phyloP scores from a whole-genome alignment of 768 basidiomycete species.

The Mrakia hoshinonis region DNA sequence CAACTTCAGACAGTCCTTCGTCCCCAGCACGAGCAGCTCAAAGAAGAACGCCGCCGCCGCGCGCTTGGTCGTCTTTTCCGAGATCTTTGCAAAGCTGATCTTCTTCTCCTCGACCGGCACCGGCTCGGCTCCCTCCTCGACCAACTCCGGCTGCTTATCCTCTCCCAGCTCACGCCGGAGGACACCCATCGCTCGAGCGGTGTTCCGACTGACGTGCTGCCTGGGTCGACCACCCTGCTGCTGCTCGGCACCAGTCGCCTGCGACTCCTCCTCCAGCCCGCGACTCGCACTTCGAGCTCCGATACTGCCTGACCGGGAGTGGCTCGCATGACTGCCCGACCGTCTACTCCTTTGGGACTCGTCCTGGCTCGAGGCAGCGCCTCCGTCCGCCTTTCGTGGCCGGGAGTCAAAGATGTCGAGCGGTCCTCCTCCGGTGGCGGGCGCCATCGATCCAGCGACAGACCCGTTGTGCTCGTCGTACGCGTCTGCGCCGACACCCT shows the following conservation, averaged over 20 bases:
- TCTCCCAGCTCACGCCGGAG: slow-evolving; percentile 58
- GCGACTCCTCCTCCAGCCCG: slow-evolving; percentile 27
- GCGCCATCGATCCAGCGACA: slow-evolving; percentile 6
- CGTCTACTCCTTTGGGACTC: slow-evolving; percentile 7
- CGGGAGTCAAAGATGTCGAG: slow-evolving; percentile 72
- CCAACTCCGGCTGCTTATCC: slow-evolving; percentile 39
- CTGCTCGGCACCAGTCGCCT: slow-evolving; percentile 23
- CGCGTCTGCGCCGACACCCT: slow-evolving; percentile 39
- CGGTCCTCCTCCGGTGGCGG: slow-evolving; percentile 38
- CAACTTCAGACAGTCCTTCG: slow-evolving; percentile 79
- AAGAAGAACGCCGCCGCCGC: slow-evolving; percentile 97
- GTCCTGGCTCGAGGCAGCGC: slow-evolving; percentile 32
- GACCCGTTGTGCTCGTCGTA: slow-evolving; percentile 34
- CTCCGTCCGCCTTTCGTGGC: slow-evolving; percentile 48
- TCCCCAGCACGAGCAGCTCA: slow-evolving; percentile 86
- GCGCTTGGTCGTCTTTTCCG: slow-evolving; percentile 78
- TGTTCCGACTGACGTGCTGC: slow-evolving; percentile 64
- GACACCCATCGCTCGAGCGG: slow-evolving; percentile 68
- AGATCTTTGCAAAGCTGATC: slow-evolving; percentile 68
- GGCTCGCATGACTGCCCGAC: slow-evolving; percentile 2
- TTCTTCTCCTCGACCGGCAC: slow-evolving; percentile 48
- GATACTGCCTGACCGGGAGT: no score
- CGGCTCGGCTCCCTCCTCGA: slow-evolving; percentile 2
- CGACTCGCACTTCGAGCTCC: slow-evolving; percentile 16
- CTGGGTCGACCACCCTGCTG: not conserved